Evolutionary conservation across 116 monocot species (phyloP).

Genomic region (Trichopus zeylanicus): DNA sequence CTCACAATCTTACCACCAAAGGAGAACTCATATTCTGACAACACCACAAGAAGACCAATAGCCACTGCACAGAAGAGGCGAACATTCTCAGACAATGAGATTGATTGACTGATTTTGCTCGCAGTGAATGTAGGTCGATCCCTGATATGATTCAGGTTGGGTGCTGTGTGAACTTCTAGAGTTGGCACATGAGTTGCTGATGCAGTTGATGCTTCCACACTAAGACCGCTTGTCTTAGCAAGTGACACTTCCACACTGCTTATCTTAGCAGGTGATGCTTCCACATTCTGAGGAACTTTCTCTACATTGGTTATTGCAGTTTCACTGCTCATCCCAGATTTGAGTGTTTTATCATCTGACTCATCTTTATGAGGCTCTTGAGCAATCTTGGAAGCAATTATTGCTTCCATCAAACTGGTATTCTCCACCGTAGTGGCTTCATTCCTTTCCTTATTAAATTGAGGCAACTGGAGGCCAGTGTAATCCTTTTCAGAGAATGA

Average conservation of each 20-base stretch:
- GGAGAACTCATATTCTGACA: constrained; percentile 13
- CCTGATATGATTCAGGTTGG: not conserved
- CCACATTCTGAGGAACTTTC: no score
- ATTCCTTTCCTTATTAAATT: not conserved
- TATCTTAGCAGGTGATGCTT: not conserved
- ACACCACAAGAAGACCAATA: constrained; percentile 27
- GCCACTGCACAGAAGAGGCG: constrained; percentile 33
- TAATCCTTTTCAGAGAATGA: not conserved
- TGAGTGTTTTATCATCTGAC: not conserved
- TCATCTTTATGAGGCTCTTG: not conserved
- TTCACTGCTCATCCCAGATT: no score
- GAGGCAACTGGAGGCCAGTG: not conserved
- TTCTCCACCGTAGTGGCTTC: not conserved
- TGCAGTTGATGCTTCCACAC: not conserved
- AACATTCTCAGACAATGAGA: constrained; percentile 40
- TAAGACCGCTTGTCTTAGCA: not conserved
- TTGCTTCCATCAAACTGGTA: not conserved
- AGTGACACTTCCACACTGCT: not conserved
- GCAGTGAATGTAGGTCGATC: constrained; percentile 8
- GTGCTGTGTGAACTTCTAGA: not conserved
- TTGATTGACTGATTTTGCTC: constrained; percentile 17
- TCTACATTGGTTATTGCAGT: no score
- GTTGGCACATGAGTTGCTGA: not conserved
- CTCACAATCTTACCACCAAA: not conserved
- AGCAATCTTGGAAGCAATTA: not conserved